Percentiles rank a stretch among this genome's conserved stretches.
phyloP scores from a whole-genome alignment of 257 asterid species.

The Forsythia suspensa region DNA sequence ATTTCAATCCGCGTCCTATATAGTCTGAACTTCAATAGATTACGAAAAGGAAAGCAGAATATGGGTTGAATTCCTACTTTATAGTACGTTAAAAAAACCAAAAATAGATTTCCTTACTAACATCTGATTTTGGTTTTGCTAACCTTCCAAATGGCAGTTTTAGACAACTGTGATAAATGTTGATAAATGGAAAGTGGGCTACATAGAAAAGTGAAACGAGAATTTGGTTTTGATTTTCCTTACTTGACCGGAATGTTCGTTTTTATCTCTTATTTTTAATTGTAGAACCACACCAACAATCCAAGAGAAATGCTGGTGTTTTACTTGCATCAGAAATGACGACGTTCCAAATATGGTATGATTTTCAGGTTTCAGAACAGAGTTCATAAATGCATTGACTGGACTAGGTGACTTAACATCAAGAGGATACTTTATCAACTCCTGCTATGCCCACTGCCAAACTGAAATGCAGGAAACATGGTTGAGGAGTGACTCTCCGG shows the following conservation, averaged over 20 bases:
- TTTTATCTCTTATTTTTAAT: not conserved
- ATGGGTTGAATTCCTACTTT: not conserved
- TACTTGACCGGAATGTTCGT: not conserved
- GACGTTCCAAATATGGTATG: too few relatives aligned
- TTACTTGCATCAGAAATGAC: not conserved
- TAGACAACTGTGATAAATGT: not conserved
- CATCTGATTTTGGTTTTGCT: too few relatives aligned
- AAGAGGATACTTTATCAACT: slow-evolving; percentile 73
- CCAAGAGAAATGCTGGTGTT: not conserved
- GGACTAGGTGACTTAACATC: slow-evolving; percentile 50
- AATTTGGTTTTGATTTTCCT: not conserved
- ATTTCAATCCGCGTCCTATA: not conserved
- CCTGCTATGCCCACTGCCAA: slow-evolving; percentile 88
- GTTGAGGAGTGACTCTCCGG: slow-evolving; percentile 58
- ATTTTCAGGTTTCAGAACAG: slow-evolving; percentile 48
- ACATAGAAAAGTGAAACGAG: not conserved
- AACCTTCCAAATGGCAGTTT: not conserved
- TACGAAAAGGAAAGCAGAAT: not conserved
- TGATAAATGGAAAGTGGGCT: not conserved
- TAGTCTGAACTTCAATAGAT: not conserved
- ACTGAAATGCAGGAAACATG: slow-evolving; percentile 69
- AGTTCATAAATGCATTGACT: slow-evolving; percentile 46
- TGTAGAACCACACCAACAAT: not conserved
- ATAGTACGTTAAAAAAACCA: too few relatives aligned
- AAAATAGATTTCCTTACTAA: not conserved